These are phyloP conservation scores for Syzygium oleosum DNA, from an alignment of 345 rosid genomes.

Conservation along the genomic window DNA sequence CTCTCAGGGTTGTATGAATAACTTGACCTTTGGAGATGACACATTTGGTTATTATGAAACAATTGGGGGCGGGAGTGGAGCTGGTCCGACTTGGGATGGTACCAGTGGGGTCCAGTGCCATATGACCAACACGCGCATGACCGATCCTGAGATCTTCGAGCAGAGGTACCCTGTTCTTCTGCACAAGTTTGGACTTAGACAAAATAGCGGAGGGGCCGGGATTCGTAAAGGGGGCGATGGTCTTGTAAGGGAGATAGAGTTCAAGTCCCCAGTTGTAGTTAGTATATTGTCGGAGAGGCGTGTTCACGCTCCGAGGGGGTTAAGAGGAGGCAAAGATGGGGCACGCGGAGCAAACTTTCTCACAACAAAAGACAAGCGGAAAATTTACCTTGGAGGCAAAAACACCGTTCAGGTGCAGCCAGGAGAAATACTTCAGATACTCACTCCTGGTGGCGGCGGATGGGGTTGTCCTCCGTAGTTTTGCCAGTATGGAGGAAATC, in stretches of 20 bases:
- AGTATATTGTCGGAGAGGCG: constrained; percentile 97
- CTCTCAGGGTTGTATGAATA: constrained; percentile 97
- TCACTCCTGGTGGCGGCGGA: constrained; percentile 94
- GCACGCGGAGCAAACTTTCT: constrained; percentile 85
- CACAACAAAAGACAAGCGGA: constrained; percentile 48
- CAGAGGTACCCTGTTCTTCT: constrained; percentile 89
- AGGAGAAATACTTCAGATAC: constrained; percentile 77
- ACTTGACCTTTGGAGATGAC: constrained; percentile 86
- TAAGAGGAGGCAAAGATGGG: constrained; percentile 70
- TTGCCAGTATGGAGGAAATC: not conserved
- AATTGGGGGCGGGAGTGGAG: constrained; percentile 92
- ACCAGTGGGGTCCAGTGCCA: constrained; percentile 97
- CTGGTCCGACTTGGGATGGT: constrained; percentile 87
- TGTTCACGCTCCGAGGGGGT: constrained; percentile 85
- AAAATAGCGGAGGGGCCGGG: constrained; percentile 81
- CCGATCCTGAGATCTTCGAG: constrained; percentile 97
- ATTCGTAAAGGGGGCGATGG: constrained; percentile 80
- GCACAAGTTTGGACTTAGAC: constrained; percentile 74
- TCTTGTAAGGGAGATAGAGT: constrained; percentile 83
- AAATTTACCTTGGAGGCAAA: constrained; percentile 78
- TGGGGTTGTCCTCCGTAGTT: constrained; percentile 41
- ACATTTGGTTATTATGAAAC: constrained; percentile 94
- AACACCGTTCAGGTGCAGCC: constrained; percentile 67
- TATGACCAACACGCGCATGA: constrained; percentile 98
- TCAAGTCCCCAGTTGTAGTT: constrained; percentile 61